A percentile compares a stretch with the other conserved stretches of the same genome.
Conservation (phyloP, 192 early-diverging fungal genomes). For the Gryganskiella cystojenkinii region DNA sequence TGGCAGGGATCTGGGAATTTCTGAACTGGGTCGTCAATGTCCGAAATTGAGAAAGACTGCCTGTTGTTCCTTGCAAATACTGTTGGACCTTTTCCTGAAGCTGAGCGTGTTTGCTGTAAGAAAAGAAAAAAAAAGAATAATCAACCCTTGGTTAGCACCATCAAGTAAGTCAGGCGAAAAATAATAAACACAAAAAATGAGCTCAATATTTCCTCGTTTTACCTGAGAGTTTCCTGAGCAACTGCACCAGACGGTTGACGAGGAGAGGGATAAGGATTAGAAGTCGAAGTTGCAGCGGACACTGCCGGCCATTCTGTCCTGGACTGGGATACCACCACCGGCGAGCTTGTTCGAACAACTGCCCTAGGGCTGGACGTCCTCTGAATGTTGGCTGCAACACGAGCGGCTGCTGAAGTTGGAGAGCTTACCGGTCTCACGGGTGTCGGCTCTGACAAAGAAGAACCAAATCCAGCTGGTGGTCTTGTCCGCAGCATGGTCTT, state of each 20-base stretch:
- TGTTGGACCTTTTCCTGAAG: conserved; percentile 54
- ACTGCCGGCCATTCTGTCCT: conserved; percentile 42
- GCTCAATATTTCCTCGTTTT: not conserved
- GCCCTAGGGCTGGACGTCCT: conserved; percentile 36
- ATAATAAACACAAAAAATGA: conserved; percentile 3
- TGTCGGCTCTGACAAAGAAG: conserved; percentile 22
- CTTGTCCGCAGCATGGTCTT: conserved; percentile 42
- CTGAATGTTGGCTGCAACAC: conserved; percentile 46
- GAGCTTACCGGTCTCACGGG: conserved; percentile 27
- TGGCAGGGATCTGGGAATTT: conserved; percentile 51
- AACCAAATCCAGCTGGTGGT: conserved; percentile 49
- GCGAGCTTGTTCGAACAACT: conserved; percentile 5
- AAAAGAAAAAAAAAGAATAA: not conserved
- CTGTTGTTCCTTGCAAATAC: conserved; percentile 37
- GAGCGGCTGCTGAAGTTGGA: conserved; percentile 29
- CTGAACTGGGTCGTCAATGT: conserved; percentile 60
- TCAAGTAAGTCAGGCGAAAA: too few species aligned
- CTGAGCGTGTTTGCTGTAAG: conserved; percentile 46
- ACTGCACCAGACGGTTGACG: not conserved
- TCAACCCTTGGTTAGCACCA: too few species aligned
- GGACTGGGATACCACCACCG: conserved; percentile 34
- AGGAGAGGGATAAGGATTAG: not conserved
- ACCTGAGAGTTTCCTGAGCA: conserved; percentile 29
- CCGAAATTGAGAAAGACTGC: conserved; percentile 59
- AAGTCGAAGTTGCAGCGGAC: conserved; percentile 7